Evolutionary conservation across 305 asterid species (phyloP).

Genomic region (Salvia sclarea): DNA sequence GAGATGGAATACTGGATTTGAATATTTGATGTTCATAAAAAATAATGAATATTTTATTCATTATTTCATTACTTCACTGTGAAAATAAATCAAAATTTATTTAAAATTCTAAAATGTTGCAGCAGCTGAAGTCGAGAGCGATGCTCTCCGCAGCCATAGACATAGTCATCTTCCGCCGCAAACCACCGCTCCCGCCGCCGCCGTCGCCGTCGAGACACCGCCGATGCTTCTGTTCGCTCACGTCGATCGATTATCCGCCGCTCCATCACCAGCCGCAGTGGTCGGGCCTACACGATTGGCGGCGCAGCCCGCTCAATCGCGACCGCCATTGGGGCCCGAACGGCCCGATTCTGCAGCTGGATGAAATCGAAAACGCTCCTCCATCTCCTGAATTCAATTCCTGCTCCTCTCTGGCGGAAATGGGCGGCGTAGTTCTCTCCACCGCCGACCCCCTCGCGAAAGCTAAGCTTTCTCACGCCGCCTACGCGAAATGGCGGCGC

Average conservation of each 20-base stretch:
- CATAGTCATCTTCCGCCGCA: constrained; percentile 27
- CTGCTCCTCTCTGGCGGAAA: constrained; percentile 74
- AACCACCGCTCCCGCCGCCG: constrained; percentile 27
- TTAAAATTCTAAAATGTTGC: constrained; percentile 15
- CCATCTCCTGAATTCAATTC: constrained; percentile 30
- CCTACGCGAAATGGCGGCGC: constrained; percentile 65
- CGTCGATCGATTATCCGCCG: constrained; percentile 38
- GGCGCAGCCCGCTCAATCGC: constrained; percentile 62
- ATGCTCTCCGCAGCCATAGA: constrained; percentile 36
- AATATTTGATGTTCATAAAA: too few species aligned
- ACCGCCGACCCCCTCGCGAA: constrained; percentile 74
- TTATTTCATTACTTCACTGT: too few species aligned
- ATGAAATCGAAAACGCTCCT: constrained; percentile 16
- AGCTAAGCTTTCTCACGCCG: constrained; percentile 82
- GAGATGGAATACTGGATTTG: too few species aligned
- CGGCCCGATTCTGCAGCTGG: constrained; percentile 51
- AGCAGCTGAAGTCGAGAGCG: constrained; percentile 31
- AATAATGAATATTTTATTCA: too few species aligned
- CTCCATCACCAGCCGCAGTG: constrained; percentile 50
- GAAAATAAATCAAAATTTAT: neutral
- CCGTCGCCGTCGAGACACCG: constrained; percentile 26
- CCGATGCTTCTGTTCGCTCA: constrained; percentile 31
- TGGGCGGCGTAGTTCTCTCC: constrained; percentile 72
- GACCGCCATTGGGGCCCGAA: constrained; percentile 77
- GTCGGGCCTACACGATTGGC: constrained; percentile 85